Conservation (phyloP, 768 basidiomycete genomes). For the Trametopsis cervina region DNA sequence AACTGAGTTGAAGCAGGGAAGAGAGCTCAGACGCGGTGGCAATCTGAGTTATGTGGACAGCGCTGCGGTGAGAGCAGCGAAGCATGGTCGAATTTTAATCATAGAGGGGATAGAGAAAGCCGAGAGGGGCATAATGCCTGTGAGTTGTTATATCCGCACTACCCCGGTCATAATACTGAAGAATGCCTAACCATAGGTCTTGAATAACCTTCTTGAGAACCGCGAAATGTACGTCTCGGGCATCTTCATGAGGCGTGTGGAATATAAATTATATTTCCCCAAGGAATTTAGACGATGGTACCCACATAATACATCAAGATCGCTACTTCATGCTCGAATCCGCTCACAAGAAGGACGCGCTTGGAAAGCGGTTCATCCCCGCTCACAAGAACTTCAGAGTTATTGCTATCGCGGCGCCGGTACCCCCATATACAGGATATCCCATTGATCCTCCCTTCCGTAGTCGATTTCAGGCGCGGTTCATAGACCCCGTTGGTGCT, state of each 20-base stretch:
- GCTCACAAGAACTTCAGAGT: slow-evolving; percentile 65
- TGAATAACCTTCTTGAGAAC: slow-evolving; percentile 66
- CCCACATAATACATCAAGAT: slow-evolving; percentile 61
- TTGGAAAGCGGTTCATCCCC: slow-evolving; percentile 44
- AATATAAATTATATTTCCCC: background rate
- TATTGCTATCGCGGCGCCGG: slow-evolving; percentile 62
- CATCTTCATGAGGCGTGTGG: background rate
- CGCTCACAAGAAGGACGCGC: slow-evolving; percentile 9
- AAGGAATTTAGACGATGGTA: slow-evolving; percentile 65
- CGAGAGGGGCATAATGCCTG: slow-evolving; percentile 67
- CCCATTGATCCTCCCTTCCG: slow-evolving; percentile 62
- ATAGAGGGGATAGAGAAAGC: slow-evolving; percentile 69
- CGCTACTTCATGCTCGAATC: slow-evolving; percentile 44
- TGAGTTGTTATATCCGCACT: too few relatives aligned
- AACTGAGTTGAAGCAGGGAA: slow-evolving; percentile 64
- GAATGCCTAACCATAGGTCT: slow-evolving; percentile 28
- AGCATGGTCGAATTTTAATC: slow-evolving; percentile 57
- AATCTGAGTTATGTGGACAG: slow-evolving; percentile 64
- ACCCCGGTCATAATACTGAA: too few relatives aligned
- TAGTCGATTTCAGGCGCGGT: slow-evolving; percentile 63
- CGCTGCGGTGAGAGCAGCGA: slow-evolving; percentile 58
- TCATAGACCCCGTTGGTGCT: slow-evolving; percentile 53
- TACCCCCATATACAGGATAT: slow-evolving; percentile 61
- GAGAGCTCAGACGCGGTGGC: slow-evolving; percentile 56
- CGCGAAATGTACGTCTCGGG: slow-evolving; percentile 49